These are phyloP conservation scores for Alternaria gansuensis DNA, from an alignment of 2,329 filamentous ascomycete genomes.

Conservation along the genomic window DNA sequence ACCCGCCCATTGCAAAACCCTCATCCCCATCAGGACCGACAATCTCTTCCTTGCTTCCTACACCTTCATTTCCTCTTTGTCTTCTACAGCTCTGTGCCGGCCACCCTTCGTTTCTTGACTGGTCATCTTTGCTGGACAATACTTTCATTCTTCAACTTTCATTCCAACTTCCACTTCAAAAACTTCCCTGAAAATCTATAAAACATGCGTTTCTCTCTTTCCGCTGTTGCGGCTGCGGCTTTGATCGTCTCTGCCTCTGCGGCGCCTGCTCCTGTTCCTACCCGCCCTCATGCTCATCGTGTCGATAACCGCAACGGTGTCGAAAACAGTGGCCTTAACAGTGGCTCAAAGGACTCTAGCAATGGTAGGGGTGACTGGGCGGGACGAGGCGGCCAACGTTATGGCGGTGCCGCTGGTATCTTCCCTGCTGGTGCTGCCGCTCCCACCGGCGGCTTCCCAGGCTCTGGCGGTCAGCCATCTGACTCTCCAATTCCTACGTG, in stretches of 20 bases:
- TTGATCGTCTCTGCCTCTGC: constrained; percentile 32
- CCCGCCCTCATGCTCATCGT: background rate
- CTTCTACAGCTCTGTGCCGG: constrained; percentile 18
- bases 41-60: constrained; percentile 15
- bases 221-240: constrained; percentile 32
- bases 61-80: constrained; percentile 19
- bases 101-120: constrained; percentile 17
- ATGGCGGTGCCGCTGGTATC: constrained; percentile 12
- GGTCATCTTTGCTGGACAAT: constrained; percentile 37
- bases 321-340: background rate
- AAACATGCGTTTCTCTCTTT: constrained; percentile 37
- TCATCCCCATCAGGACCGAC: constrained; percentile 24
- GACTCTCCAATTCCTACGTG: constrained; percentile 15
- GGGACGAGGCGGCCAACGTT: background rate
- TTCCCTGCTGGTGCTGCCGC: constrained; percentile 19
- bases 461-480: constrained; percentile 9
- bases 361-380: background rate
- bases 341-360: constrained; percentile 4
- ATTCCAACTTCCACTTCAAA: background rate
- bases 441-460: constrained; percentile 17
- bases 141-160: constrained; percentile 2
- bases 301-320: background rate
- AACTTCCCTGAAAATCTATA: constrained; percentile 4
- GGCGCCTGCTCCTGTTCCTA: constrained; percentile 24
- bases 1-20: background rate